A percentile compares a stretch with the other conserved stretches of the same genome.
phyloP scores from a whole-genome alignment of 768 basidiomycete species.

The Dentipellis fragilis region DNA sequence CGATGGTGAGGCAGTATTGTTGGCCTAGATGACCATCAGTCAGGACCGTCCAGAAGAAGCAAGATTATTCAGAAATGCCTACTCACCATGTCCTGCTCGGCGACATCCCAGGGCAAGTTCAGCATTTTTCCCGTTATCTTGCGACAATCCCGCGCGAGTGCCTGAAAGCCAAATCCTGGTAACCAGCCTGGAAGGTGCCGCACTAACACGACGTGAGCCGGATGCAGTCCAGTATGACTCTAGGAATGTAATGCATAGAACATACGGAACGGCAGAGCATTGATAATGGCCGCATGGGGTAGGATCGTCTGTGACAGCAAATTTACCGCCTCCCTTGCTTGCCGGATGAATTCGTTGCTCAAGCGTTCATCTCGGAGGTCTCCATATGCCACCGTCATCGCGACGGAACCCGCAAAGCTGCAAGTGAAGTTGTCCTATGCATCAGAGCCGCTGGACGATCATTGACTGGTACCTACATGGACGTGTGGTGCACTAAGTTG shows the following conservation, averaged over 20 bases:
- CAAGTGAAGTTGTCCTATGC: no score
- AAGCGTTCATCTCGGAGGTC: background rate
- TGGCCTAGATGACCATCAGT: background rate
- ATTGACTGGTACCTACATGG: background rate
- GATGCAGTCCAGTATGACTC: background rate
- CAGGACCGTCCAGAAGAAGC: no score
- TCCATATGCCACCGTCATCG: background rate
- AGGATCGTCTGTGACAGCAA: background rate
- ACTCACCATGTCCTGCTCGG: background rate
- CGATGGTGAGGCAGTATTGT: background rate
- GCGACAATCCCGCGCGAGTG: background rate
- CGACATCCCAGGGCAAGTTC: background rate
- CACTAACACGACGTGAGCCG: background rate
- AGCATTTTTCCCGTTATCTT: background rate
- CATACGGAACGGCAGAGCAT: background rate
- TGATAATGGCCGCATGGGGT: background rate
- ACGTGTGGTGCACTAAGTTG: background rate
- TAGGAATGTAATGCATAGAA: no score
- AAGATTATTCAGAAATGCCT: no score
- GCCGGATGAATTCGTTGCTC: background rate
- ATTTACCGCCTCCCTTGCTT: background rate
- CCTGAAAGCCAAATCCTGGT: background rate
- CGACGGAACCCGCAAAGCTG: background rate
- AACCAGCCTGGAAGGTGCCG: background rate
- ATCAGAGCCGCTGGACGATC: background rate